These are phyloP conservation scores for Taiozyma sp. DNA, from an alignment of 1,139 yeast genomes.

Conservation along the genomic window DNA sequence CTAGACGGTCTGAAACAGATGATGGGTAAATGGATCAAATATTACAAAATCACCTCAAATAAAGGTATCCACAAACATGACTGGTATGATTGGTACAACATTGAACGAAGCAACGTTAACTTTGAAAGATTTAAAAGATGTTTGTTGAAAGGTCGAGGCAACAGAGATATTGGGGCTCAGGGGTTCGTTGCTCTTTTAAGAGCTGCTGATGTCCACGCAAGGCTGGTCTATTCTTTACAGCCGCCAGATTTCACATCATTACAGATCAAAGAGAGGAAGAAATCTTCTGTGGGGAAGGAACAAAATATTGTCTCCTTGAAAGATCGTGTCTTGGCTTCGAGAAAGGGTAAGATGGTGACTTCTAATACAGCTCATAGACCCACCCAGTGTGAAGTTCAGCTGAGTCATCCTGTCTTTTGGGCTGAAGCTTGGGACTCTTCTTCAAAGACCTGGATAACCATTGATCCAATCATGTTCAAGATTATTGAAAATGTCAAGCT, in stretches of 20 bases:
- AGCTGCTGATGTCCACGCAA: slow-evolving; percentile 62
- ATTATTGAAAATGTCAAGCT: slow-evolving; percentile 62
- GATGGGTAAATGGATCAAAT: slow-evolving; percentile 55
- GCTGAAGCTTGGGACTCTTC: slow-evolving; percentile 87
- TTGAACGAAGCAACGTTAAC: slow-evolving; percentile 25
- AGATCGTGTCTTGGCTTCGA: slow-evolving; percentile 14
- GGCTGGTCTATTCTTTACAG: slow-evolving; percentile 79
- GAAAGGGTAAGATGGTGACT: slow-evolving; percentile 11
- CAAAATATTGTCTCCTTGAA: slow-evolving; percentile 3
- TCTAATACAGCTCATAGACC: slow-evolving; percentile 4
- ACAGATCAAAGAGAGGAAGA: slow-evolving; percentile 10
- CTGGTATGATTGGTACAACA: slow-evolving; percentile 51
- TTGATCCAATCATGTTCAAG: slow-evolving; percentile 69
- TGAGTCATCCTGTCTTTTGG: slow-evolving; percentile 76
- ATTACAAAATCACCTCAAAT: slow-evolving; percentile 46
- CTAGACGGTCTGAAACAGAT: slow-evolving; percentile 68
- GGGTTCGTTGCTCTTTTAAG: slow-evolving; percentile 79
- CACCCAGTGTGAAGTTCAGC: slow-evolving; percentile 20
- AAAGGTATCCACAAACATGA: slow-evolving; percentile 41
- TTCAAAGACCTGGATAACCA: slow-evolving; percentile 70
- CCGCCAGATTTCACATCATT: slow-evolving; percentile 72
- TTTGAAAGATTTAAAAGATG: slow-evolving; percentile 36
- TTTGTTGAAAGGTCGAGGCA: slow-evolving; percentile 50
- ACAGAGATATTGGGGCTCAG: slow-evolving; percentile 77
- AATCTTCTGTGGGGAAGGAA: neutral